These are phyloP conservation scores for Cercophora sp. DNA, from an alignment of 495 filamentous ascomycete species.

Conservation along the genomic window DNA sequence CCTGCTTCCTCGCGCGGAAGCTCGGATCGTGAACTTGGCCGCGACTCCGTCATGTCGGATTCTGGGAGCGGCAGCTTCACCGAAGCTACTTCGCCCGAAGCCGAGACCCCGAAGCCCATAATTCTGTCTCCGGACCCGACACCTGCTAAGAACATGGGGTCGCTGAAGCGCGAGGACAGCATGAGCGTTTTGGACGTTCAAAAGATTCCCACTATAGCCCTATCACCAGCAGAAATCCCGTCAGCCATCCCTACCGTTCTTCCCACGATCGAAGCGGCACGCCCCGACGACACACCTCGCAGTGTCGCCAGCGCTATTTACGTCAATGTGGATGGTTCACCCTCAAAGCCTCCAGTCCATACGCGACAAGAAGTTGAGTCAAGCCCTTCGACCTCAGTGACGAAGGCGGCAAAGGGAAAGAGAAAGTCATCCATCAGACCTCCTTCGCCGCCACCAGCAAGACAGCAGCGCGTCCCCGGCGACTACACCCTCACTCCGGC, in stretches of 20 bases:
- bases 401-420: background rate
- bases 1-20: conserved; percentile 23
- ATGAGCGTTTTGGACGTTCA: conserved; percentile 10
- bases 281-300: no score
- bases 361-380: no score
- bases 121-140: conserved; percentile 37
- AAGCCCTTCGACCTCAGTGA: background rate
- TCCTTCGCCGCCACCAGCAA: conserved; percentile 14
- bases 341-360: no score
- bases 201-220: conserved; percentile 10
- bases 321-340: no score
- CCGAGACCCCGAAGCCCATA: conserved; percentile 31
- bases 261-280: no score
- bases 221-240: background rate
- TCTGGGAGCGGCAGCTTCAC: conserved; percentile 29
- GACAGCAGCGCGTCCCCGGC: conserved; percentile 53
- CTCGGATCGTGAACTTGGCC: conserved; percentile 14
- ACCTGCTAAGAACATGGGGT: conserved; percentile 26
- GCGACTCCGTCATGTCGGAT: conserved; percentile 23
- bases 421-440: background rate
- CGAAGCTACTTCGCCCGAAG: conserved; percentile 39
- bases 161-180: conserved; percentile 30
- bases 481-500: conserved; percentile 73
- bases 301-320: no score
- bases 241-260: no score